Base-by-base conservation (phyloP, 2,329 filamentous ascomycete genomes). In the Trichophyton equinum region DNA sequence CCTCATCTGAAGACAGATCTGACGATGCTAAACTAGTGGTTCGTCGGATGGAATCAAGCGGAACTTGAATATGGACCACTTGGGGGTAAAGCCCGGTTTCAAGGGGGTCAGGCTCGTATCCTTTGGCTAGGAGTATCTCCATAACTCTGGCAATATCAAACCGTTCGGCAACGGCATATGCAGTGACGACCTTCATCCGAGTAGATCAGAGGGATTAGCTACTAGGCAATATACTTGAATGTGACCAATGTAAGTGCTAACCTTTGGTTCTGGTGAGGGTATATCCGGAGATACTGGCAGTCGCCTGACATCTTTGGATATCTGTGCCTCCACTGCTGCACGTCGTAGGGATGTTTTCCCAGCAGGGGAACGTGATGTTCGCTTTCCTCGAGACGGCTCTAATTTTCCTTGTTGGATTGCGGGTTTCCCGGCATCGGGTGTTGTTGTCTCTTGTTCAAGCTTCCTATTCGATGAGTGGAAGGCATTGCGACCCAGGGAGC, bases 281-380 rank as follows among this genome's bases (percentile, higher is more conserved):
- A 72, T 69, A 64, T 74, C 72, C 58, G 66, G 67, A 11, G 73
- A 67, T 57, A 70, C 68, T 51, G 77, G 74, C 67, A 78, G 79
- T 58, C 73, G 67, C 64, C 85, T 74, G 65, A 77, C 77, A 67
- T 78, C 77, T 65, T 76, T 79, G 62, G 77, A 82, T 65, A 75
- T 77, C 74, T 96, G 90, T 18, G 91, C 91, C 68, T 94, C 90
- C 18, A 90, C 87, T 36, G 91, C 90, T 11, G 95, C 90, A 62
- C 91, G 83, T 60, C 92, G 85, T 36, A 96, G 78, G 1, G 89
- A 94, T 64, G 86, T 87, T 66, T 90, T 88, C 51, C 83, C 76
- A 25, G 79, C 77, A 2, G 81, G 76, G 25, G 76, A 75, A 63
- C n/a, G 33, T 11, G 72, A 68, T 5, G 73, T 71, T 64, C 79